A percentile compares a stretch with the other conserved stretches of the same genome.
phyloP scores from a whole-genome alignment of 352 stramenopile genomes.

The Globisporangium paroecandrum region DNA sequence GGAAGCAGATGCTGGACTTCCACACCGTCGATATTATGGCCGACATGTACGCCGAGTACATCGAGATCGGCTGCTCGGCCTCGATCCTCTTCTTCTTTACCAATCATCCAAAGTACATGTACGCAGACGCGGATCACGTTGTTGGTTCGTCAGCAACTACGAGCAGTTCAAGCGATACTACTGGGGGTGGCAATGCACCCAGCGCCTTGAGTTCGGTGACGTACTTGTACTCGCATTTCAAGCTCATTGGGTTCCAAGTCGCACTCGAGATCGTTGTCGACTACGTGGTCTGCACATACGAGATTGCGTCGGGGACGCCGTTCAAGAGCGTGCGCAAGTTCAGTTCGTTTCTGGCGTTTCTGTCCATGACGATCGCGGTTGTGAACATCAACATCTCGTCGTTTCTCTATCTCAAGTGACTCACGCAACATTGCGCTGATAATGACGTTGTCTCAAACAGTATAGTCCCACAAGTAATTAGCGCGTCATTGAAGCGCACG shows the following conservation, averaged over 20 bases:
- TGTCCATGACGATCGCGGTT: constrained; percentile 29
- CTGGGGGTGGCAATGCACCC: constrained; percentile 28
- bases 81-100: constrained; percentile 41
- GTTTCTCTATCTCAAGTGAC: constrained; percentile 29
- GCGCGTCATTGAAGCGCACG: not conserved
- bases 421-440: too few relatives aligned
- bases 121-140: not conserved
- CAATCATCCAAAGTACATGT: constrained; percentile 28
- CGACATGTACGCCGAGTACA: constrained; percentile 53
- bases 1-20: constrained; percentile 12
- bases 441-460: too few relatives aligned
- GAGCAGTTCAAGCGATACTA: not conserved
- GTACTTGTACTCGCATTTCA: not conserved
- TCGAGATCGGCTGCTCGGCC: constrained; percentile 40
- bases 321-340: constrained; percentile 24
- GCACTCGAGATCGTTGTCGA: not conserved
- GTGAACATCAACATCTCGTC: constrained; percentile 36
- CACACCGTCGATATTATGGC: constrained; percentile 35
- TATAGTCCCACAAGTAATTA: too few relatives aligned
- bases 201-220: constrained; percentile 29
- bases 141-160: not conserved
- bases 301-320: not conserved
- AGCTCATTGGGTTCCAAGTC: not conserved
- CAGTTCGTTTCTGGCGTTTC: constrained; percentile 25
- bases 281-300: not conserved